Base-by-base conservation (phyloP, 1,284 basidiomycete genomes). In the Microbotryum saponariae region DNA sequence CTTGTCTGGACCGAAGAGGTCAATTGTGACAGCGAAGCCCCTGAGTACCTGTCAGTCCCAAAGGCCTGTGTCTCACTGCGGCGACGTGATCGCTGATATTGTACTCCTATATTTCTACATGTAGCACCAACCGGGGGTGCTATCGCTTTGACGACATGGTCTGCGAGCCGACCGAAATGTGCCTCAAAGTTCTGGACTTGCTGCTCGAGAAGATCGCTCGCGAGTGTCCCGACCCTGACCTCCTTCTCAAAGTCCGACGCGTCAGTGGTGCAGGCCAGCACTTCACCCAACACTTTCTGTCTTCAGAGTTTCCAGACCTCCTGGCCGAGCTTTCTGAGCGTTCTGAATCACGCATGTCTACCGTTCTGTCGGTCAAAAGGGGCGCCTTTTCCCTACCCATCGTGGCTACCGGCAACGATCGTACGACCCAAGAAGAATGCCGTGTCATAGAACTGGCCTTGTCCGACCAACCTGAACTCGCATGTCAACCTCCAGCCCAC, bases 91-190 rank as follows among this genome's bases (percentile, higher is more conserved):
- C 16, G 10, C 37, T 42, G 12, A 42, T 16, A 18, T 18, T 42
- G 5, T 4, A 18, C 16, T 42, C 9, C 16, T 42, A 4, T 42
- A 1, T 42, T 42, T 6, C 37, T 42, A 12, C 12, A 14, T 42
- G 37, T 42, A 42, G 37, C 20, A 25, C 31, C 23, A n/a, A 46
- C 45, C 55, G 51, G 20, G 45, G 56, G 21, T 27, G 47, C 58
- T 60, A 29, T 33, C 51, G 58, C 29, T 33, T 50, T 27, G 87
- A 87, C 42, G 87, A 89, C 76, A 85, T 86, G 29, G 88, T 86
- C 72, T 89, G 86, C 37, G 87, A 86, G 5, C 87, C 88, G 2
- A 81, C 89, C 44, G 87, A 89, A 71, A 87, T 89, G 85, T 89
- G 88, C 85, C 82, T 88, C 58, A 87, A 87, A 74, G 86, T 81